Conservation (phyloP, 2,329 filamentous ascomycete species). For the Cercospora sp. region DNA sequence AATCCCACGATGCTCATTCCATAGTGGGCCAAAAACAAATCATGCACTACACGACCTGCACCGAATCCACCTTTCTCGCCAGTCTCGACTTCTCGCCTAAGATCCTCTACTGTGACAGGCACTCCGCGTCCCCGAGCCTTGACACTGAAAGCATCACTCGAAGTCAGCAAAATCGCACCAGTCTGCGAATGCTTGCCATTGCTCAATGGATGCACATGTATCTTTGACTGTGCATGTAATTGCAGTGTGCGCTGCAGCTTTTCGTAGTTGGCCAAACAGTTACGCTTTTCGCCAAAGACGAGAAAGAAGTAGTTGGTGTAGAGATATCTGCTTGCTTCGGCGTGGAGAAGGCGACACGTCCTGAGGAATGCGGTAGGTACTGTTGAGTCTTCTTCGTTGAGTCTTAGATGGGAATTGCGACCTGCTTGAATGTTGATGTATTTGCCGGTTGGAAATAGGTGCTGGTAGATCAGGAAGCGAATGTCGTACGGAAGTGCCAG, state of each 20-base stretch:
- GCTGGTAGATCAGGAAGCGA: conserved; percentile 34
- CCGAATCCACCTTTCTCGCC: background rate
- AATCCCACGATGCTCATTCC: background rate
- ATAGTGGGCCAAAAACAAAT: background rate
- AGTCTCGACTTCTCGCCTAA: conserved; percentile 21
- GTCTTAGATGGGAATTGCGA: conserved; percentile 12
- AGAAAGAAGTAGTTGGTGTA: conserved; percentile 39
- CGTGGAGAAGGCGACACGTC: conserved; percentile 26
- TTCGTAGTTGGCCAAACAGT: conserved; percentile 31
- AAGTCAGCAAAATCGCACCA: conserved; percentile 35
- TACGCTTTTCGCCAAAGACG: conserved; percentile 35
- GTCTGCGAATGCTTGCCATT: conserved; percentile 37
- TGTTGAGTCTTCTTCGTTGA: background rate
- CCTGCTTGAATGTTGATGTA: conserved; percentile 36
- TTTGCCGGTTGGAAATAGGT: conserved; percentile 31
- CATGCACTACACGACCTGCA: background rate
- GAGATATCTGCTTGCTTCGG: conserved; percentile 32
- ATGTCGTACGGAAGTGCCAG: conserved; percentile 36
- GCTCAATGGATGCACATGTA: conserved; percentile 34
- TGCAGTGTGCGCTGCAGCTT: conserved; percentile 25
- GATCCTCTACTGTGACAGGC: conserved; percentile 19
- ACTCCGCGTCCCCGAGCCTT: conserved; percentile 28
- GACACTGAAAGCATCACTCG: conserved; percentile 25
- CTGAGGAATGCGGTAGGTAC: conserved; percentile 25
- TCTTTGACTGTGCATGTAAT: conserved; percentile 27